Evolutionary conservation across 75 land plant genomes (phyloP).

Genomic region (Selaginella moellendorffii): DNA sequence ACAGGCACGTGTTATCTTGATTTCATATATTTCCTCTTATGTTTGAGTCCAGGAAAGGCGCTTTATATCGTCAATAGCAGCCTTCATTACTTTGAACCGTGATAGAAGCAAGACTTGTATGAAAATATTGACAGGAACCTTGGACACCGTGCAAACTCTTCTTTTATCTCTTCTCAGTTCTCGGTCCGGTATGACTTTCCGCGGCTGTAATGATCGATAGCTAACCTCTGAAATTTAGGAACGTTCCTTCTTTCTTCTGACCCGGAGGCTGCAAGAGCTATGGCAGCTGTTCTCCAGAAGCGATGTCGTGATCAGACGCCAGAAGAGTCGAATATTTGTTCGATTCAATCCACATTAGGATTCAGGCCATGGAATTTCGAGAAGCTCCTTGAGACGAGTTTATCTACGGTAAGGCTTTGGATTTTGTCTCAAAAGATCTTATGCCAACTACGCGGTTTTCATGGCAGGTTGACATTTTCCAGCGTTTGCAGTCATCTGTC

Average conservation of each 20-base stretch:
- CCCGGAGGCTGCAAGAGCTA: constrained; percentile 39
- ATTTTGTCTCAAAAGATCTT: too few relatives aligned
- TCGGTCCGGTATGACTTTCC: constrained; percentile 62
- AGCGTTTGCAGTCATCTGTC: too few relatives aligned
- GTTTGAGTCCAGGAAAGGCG: constrained; percentile 67
- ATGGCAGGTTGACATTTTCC: too few relatives aligned
- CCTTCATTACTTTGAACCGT: too few relatives aligned
- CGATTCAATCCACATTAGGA: too few relatives aligned
- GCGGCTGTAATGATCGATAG: background rate
- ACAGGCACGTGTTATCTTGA: background rate
- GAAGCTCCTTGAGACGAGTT: constrained; percentile 39
- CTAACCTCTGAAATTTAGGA: background rate
- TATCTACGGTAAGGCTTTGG: constrained; percentile 84
- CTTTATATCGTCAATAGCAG: constrained; percentile 67
- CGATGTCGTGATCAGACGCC: too few relatives aligned
- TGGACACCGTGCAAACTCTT: constrained; percentile 41
- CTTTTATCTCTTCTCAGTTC: constrained; percentile 53
- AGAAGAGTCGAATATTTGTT: too few relatives aligned
- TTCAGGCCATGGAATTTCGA: too few relatives aligned
- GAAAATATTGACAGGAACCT: too few relatives aligned
- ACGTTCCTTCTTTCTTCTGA: constrained; percentile 30
- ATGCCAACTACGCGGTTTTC: too few relatives aligned
- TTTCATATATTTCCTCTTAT: background rate
- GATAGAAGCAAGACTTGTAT: too few relatives aligned
- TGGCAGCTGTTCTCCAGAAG: constrained; percentile 45